phyloP scores from a whole-genome alignment of 148 eudicot species.

The Spergularia bocconei region DNA sequence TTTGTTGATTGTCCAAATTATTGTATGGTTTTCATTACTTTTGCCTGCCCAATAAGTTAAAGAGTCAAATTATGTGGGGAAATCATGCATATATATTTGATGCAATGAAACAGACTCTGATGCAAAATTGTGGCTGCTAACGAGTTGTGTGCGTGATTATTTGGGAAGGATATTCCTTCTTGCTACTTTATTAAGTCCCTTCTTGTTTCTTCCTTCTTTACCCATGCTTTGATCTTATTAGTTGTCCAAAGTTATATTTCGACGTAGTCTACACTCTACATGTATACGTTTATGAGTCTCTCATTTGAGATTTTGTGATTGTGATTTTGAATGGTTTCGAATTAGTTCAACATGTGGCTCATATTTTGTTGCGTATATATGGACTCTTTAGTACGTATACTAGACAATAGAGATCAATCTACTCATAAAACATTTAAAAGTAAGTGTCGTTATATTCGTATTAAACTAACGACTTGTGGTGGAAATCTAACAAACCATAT shows the following conservation, averaged over 20 bases:
- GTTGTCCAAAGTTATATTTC: no score
- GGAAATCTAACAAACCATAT: no score
- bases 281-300: no score
- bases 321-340: background rate
- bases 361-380: background rate
- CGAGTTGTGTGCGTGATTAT: background rate
- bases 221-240: background rate
- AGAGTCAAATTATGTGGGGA: no score
- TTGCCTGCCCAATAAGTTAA: slow-evolving; percentile 1
- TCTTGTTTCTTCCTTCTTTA: background rate
- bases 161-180: slow-evolving; percentile 14
- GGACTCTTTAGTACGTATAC: no score
- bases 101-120: background rate
- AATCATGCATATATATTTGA: background rate
- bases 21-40: background rate
- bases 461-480: no score
- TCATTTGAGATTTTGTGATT: background rate
- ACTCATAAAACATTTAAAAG: no score
- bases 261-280: no score
- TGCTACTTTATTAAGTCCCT: background rate
- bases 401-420: no score
- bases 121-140: background rate
- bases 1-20: background rate
- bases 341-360: background rate
- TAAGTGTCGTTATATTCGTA: no score